Base-by-base conservation (phyloP, 2,329 filamentous ascomycete species). In the Sclerotinia glacialis region DNA sequence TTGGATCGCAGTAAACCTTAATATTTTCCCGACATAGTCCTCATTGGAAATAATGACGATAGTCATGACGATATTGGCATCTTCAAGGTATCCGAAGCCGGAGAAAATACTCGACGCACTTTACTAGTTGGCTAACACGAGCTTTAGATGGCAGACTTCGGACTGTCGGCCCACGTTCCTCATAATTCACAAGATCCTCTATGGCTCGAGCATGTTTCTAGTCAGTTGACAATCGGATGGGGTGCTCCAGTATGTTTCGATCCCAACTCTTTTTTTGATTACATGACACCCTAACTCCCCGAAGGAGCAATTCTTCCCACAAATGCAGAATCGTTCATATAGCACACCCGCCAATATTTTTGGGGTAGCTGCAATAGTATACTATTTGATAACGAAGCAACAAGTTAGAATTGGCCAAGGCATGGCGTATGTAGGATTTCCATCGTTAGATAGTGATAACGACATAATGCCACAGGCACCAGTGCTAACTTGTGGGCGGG, bases 331-430 rank as follows among this genome's bases (percentile, higher is more conserved):
- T 16, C 56, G 56, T n/a, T 59, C 44, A n/a, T 59, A 47, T 16
- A 59, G 26, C 9, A 59, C 56, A 31, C 26, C 56, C 12, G 56
- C 56, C 42, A 59, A 59, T 23, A 26, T 59, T 44, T 59, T 59
- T 31, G 26, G 56, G 9, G 26, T 59, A 23, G 56, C 56, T n/a
- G 56, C 56, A 34, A 46, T 59, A 46, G 3, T 59, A 34, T 59
- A 59, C 8, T 34, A 34, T 21, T 26, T 59, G 21, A 59, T 59
- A 42, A 59, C 42, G 14, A 59, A 59, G 21, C 26, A 59, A 42
- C 42, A 18, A n/a, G 18, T 47, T 8, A 18, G 31, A n/a, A 46
- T 47, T 34, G 42, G 42, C 21, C 56, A 59, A 23, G 42, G 28
- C 11, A 59, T 59, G 11, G 56, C 42, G 1, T 34, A 59, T 23